phyloP scores from a whole-genome alignment of 192 early-diverging fungal genomes.

The Linnemannia elongata region DNA sequence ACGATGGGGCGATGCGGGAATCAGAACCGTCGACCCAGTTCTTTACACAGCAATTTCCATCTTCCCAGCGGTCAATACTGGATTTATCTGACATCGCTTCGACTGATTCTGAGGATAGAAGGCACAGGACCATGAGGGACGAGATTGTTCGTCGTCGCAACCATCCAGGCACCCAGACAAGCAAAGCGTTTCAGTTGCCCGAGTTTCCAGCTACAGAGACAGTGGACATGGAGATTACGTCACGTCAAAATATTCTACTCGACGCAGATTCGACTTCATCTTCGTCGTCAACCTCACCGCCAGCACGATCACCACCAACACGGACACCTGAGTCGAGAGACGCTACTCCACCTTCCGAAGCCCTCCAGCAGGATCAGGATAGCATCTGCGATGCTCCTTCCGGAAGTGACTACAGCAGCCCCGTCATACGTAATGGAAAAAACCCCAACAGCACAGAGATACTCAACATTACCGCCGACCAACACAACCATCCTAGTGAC shows the following conservation, averaged over 20 bases:
- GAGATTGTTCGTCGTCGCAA: background rate
- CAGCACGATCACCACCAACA: background rate
- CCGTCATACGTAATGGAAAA: background rate
- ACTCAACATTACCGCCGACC: background rate
- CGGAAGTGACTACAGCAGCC: background rate
- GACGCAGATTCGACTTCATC: background rate
- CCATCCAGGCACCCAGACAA: background rate
- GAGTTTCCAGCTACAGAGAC: background rate
- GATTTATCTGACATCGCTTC: background rate
- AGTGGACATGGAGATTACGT: background rate
- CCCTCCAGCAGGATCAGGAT: background rate
- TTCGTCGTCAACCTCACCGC: background rate
- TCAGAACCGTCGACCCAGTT: background rate
- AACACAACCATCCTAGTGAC: background rate
- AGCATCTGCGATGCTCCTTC: background rate
- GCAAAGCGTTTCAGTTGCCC: background rate
- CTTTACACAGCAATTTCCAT: background rate
- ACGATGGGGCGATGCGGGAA: background rate
- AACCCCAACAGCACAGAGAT: background rate
- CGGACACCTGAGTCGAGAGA: background rate
- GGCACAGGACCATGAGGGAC: background rate
- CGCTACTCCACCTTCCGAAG: background rate
- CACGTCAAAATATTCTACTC: background rate
- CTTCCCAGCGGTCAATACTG: background rate
- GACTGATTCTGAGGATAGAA: background rate